Percentiles rank a stretch among this genome's conserved stretches.
Evolutionary conservation across 1,284 basidiomycete species (phyloP).

Genomic region (Agaricales sp.): DNA sequence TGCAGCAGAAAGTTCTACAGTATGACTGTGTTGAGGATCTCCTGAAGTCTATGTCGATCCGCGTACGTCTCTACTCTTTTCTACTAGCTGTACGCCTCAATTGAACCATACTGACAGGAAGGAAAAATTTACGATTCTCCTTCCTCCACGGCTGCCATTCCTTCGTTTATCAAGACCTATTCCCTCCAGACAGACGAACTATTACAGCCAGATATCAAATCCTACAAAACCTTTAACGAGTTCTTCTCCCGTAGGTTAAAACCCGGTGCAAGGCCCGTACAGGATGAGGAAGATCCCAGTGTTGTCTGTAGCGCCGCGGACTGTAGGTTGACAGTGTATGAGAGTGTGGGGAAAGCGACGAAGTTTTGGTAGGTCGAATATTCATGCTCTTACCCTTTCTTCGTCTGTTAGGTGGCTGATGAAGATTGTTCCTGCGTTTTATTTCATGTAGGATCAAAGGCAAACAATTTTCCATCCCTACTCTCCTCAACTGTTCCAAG

Average conservation of each 20-base stretch:
- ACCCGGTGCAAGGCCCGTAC: conserved; percentile 55
- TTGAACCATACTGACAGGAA: conserved; percentile 24
- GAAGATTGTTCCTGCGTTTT: neutral
- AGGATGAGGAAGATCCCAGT: conserved; percentile 40
- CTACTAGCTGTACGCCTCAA: neutral
- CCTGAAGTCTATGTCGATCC: conserved; percentile 57
- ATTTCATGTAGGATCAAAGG: conserved; percentile 59
- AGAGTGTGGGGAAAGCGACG: conserved; percentile 47
- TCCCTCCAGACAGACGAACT: conserved; percentile 53
- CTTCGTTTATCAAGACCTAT: conserved; percentile 70
- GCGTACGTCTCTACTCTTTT: conserved; percentile 23
- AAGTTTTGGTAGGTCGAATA: conserved; percentile 46
- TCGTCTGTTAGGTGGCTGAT: neutral
- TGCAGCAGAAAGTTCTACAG: conserved; percentile 44
- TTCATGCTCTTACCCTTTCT: neutral
- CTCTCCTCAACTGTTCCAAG: conserved; percentile 38
- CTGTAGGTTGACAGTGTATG: conserved; percentile 64
- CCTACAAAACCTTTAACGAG: conserved; percentile 71
- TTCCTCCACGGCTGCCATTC: conserved; percentile 50
- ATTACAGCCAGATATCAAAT: conserved; percentile 46
- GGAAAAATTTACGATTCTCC: conserved; percentile 44
- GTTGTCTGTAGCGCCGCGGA: conserved; percentile 65
- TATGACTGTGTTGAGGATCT: conserved; percentile 44
- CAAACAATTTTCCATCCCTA: conserved; percentile 54
- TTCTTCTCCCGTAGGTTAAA: conserved; percentile 73